phyloP scores from a whole-genome alignment of 108 stramenopile species.

The Chaetoceros muelleri region DNA sequence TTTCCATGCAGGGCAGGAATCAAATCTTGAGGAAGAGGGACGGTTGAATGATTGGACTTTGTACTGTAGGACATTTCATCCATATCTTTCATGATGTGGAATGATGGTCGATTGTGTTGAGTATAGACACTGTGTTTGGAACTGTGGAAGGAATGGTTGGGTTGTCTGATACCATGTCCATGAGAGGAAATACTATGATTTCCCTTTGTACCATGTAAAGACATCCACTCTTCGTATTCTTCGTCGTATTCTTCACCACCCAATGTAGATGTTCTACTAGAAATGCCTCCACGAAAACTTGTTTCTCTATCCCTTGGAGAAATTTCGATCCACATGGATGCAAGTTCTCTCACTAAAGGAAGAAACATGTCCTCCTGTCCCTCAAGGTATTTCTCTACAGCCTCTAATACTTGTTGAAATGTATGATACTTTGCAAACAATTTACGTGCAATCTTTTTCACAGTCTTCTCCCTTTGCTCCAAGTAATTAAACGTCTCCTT shows the following conservation, averaged over 20 bases:
- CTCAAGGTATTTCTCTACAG: not conserved
- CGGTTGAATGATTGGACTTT: no score
- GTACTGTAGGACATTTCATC: no score
- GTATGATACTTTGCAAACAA: not conserved
- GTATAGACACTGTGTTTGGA: no score
- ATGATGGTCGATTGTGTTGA: no score
- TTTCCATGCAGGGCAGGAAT: no score
- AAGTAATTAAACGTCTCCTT: not conserved
- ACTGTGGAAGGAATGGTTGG: no score
- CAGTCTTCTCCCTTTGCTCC: not conserved
- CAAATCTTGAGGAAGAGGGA: no score
- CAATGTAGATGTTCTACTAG: not conserved
- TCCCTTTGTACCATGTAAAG: not conserved
- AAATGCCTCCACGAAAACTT: not conserved
- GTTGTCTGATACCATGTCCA: not conserved
- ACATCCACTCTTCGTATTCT: not conserved
- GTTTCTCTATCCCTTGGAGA: no score
- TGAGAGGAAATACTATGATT: not conserved
- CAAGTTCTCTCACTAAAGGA: not conserved
- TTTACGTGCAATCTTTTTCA: not conserved
- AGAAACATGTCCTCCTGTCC: not conserved
- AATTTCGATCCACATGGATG: not conserved
- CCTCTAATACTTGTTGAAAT: not conserved
- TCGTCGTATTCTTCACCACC: not conserved
- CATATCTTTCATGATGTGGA: no score